These are phyloP conservation scores for Pelargonium cotyledonis DNA, from an alignment of 441 rosid species.

Conservation along the genomic window DNA sequence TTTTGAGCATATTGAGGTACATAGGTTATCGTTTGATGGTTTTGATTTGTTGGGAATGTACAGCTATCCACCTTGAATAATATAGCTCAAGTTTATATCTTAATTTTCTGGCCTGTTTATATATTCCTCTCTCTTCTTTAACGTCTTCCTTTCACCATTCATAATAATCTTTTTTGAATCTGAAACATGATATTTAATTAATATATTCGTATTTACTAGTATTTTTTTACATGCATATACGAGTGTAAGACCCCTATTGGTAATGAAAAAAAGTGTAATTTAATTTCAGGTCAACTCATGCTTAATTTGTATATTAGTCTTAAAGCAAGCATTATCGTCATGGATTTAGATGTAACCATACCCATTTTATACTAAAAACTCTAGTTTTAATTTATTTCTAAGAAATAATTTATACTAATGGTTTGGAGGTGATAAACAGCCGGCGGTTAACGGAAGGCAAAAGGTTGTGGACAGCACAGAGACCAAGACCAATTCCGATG, in stretches of 20 bases:
- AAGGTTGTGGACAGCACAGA: constrained; percentile 48
- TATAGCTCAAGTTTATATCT: neutral
- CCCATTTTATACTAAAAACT: neutral
- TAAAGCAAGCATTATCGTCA: neutral
- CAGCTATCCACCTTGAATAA: neutral
- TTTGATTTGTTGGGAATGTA: constrained; percentile 11
- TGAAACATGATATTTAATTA: neutral
- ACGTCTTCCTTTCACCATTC: neutral
- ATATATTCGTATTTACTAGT: too few relatives aligned
- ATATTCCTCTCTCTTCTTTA: neutral
- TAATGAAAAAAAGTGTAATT: neutral
- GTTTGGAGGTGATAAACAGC: constrained; percentile 33
- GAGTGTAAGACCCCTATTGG: neutral
- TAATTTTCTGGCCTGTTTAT: neutral
- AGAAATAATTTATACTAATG: constrained; percentile 14
- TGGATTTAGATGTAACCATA: neutral
- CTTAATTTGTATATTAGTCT: neutral
- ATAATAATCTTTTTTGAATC: neutral
- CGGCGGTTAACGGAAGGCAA: constrained; percentile 54
- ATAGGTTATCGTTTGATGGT: constrained; percentile 21
- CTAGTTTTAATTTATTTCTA: neutral
- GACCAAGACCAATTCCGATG: constrained; percentile 47
- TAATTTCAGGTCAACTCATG: neutral
- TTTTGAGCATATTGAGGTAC: constrained; percentile 55
- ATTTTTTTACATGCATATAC: neutral